Evolutionary conservation across 192 early-diverging fungal genomes (phyloP).

Genomic region (Rhizophagus clarus): DNA sequence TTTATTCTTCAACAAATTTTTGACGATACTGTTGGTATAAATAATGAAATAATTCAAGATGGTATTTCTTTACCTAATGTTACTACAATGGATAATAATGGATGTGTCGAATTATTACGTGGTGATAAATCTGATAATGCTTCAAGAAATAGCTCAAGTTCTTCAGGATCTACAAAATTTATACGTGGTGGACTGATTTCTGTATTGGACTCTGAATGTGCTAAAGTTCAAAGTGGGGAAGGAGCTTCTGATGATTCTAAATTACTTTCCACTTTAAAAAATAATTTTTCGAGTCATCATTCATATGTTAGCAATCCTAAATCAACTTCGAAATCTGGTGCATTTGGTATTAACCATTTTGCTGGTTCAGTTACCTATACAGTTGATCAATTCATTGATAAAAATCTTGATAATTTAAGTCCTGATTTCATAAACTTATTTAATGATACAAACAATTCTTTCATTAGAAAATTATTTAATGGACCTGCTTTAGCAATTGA

Average conservation of each 20-base stretch:
- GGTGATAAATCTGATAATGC: slow-evolving; percentile 10
- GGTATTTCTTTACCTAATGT: slow-evolving; percentile 61
- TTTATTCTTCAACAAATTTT: slow-evolving; percentile 60
- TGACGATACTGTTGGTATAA: slow-evolving; percentile 49
- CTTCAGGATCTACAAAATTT: slow-evolving; percentile 19
- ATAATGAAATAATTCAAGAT: slow-evolving; percentile 51
- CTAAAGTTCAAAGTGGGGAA: slow-evolving; percentile 44
- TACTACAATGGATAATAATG: slow-evolving; percentile 50
- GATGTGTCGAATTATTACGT: slow-evolving; percentile 58
- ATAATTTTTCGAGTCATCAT: slow-evolving; percentile 37
- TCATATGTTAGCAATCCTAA: slow-evolving; percentile 47
- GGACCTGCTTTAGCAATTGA: slow-evolving; percentile 71
- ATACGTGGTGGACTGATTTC: slow-evolving; percentile 47
- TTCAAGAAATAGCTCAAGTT: neutral
- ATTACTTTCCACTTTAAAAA: slow-evolving; percentile 42
- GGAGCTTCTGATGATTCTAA: slow-evolving; percentile 54
- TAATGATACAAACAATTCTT: slow-evolving; percentile 68
- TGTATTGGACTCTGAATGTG: slow-evolving; percentile 49
- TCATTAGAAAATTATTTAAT: slow-evolving; percentile 76
- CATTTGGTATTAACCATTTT: slow-evolving; percentile 80
- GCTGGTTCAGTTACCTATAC: slow-evolving; percentile 74
- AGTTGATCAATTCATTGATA: slow-evolving; percentile 75
- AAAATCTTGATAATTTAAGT: slow-evolving; percentile 71
- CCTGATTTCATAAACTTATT: slow-evolving; percentile 87
- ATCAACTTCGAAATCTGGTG: slow-evolving; percentile 29